These are phyloP conservation scores for Allium sativum DNA, from an alignment of 106 monocot genomes.

Conservation along the genomic window DNA sequence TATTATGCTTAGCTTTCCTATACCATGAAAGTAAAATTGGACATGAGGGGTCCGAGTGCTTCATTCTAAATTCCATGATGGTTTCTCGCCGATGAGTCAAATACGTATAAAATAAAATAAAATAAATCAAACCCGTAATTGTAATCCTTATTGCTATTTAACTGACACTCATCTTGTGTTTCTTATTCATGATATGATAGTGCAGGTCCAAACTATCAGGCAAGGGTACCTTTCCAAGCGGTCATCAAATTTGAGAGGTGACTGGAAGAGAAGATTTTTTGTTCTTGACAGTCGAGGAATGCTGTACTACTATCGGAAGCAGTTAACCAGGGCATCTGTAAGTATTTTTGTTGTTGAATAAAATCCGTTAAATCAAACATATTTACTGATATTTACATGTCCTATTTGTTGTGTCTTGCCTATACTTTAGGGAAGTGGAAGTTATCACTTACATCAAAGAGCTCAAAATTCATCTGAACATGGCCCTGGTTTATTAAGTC, in stretches of 20 bases:
- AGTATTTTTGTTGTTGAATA: slow-evolving; percentile 11
- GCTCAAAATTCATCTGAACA: slow-evolving; percentile 63
- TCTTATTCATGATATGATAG: slow-evolving; percentile 14
- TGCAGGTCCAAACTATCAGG: slow-evolving; percentile 97
- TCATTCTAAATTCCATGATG: no score
- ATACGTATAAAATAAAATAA: not conserved
- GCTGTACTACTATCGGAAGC: slow-evolving; percentile 97
- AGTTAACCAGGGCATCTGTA: slow-evolving; percentile 84
- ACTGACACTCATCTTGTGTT: not conserved
- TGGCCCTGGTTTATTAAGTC: slow-evolving; percentile 77
- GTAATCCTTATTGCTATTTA: not conserved
- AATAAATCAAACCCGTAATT: not conserved
- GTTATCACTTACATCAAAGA: slow-evolving; percentile 58
- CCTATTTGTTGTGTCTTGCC: slow-evolving; percentile 1
- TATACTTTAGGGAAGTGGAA: slow-evolving; percentile 40
- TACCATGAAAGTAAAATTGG: no score
- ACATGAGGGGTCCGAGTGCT: no score
- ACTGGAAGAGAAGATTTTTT: slow-evolving; percentile 99
- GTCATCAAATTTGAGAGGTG: slow-evolving; percentile 96
- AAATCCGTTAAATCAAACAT: not conserved
- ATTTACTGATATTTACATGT: slow-evolving; percentile 1
- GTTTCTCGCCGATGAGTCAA: no score
- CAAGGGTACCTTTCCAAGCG: slow-evolving; percentile 99
- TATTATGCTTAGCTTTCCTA: no score
- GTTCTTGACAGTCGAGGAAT: slow-evolving; percentile 99